Evolutionary conservation across 208 protist species (phyloP), one percentile per base, ranked within the genome.

Genomic region (Leishmania major): DNA sequence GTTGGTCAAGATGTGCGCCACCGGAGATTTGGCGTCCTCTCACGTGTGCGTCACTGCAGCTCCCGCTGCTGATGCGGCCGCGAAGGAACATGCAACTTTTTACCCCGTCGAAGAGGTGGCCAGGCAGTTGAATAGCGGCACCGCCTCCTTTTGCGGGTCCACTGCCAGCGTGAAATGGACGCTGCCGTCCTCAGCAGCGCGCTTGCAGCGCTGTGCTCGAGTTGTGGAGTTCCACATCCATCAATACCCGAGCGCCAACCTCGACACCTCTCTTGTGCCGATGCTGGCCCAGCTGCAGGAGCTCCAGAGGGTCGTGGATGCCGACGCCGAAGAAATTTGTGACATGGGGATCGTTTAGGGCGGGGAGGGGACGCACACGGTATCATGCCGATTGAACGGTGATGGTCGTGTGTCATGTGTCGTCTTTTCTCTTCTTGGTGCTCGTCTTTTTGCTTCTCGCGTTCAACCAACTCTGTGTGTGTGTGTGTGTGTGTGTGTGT

Each of bases 1-100:
- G 8, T 75, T 95, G n/a, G 73, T 86, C 0, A 47, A 80, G 4
- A 90, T 92, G 85, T 88, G 87, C 72, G 84, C 83, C 1, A 40
- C 73, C 3, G 78, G 77, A n/a, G 83, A 86, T 17, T 55, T 86
- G 13, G 17, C 43, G 35, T 70, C 49, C 25, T 86, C 67, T 51
- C 45, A 86, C 25, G 67, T 82, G 47, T 71, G 67, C 79, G 49
- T 31, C 31, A 1, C 55, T 37, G 51, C 64, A 8, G 19, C 62
- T 0, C 25, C 17, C 22, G 40, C 59, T 47, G 60, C 37, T 35
- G 67, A 11, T 45, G 73, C 47, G 19, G 17, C 51, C 15, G 73
- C 1, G 15, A 45, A 3, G 19, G 51, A 51, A 45, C 47, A 64
- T 19, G 17, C 28, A 11, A 49, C 55, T n/a, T 40, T 28, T 51